phyloP scores from a whole-genome alignment of 139 green algal species.

The Micractinium conductrix region DNA sequence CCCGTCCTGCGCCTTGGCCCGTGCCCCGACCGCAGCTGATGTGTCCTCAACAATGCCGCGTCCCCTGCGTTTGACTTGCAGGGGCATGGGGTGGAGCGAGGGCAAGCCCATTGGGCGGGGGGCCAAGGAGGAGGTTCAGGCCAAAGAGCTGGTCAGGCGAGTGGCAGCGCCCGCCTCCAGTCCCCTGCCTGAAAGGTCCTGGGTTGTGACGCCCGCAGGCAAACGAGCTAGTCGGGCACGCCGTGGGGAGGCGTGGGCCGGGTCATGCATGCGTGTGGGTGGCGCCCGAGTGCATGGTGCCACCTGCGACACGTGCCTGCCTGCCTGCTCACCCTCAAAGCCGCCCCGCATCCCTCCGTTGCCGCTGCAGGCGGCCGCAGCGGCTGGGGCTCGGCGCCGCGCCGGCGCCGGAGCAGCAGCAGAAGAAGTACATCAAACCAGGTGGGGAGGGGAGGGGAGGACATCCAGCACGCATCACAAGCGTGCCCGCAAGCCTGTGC shows the following conservation, averaged over 20 bases:
- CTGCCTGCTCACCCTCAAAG: too few relatives aligned
- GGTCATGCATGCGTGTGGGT: too few relatives aligned
- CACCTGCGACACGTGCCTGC: too few relatives aligned
- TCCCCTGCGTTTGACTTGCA: too few relatives aligned
- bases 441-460: slow-evolving; percentile 16
- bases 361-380: slow-evolving; percentile 54
- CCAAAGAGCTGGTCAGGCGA: slow-evolving; percentile 70
- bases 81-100: slow-evolving; percentile 84
- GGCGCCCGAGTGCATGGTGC: too few relatives aligned
- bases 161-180: not conserved
- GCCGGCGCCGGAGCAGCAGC: slow-evolving; percentile 37
- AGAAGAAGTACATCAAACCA: slow-evolving; percentile 55
- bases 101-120: slow-evolving; percentile 77
- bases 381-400: slow-evolving; percentile 80
- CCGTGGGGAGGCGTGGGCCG: too few relatives aligned
- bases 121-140: slow-evolving; percentile 61
- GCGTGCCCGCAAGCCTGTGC: too few relatives aligned
- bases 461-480: too few relatives aligned
- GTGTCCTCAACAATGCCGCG: too few relatives aligned
- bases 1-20: not conserved
- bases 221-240: too few relatives aligned
- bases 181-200: not conserved
- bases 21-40: too few relatives aligned
- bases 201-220: not conserved
- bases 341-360: too few relatives aligned